Evolutionary conservation across 2,329 filamentous ascomycete genomes (phyloP).

Genomic region (Geosmithia morbida): DNA sequence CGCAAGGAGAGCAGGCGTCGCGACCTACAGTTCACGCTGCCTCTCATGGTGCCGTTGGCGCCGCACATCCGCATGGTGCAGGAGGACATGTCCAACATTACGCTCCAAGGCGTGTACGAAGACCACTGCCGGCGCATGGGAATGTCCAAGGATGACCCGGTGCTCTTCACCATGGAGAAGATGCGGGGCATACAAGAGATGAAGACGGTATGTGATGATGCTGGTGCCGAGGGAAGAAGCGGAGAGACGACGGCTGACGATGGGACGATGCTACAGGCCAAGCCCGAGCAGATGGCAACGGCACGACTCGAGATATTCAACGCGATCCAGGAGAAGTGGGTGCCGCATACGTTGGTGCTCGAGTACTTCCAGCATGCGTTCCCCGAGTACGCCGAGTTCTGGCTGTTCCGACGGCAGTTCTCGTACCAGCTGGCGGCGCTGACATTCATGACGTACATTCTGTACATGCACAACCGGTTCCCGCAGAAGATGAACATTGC

Average conservation of each 20-base stretch:
- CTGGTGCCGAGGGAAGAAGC: not conserved
- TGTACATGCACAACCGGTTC: slow-evolving; percentile 93
- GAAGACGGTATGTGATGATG: slow-evolving; percentile 38
- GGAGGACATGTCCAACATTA: slow-evolving; percentile 89
- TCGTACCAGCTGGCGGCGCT: slow-evolving; percentile 89
- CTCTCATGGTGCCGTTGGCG: slow-evolving; percentile 87
- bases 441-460: slow-evolving; percentile 97
- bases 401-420: slow-evolving; percentile 95
- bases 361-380: slow-evolving; percentile 85
- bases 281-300: slow-evolving; percentile 52
- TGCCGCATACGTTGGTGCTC: slow-evolving; percentile 66
- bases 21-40: slow-evolving; percentile 91
- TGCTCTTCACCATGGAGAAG: slow-evolving; percentile 92
- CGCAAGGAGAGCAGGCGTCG: slow-evolving; percentile 90
- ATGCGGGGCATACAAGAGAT: slow-evolving; percentile 61
- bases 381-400: slow-evolving; percentile 85
- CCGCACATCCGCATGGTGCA: slow-evolving; percentile 92
- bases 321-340: slow-evolving; percentile 87
- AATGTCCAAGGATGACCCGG: slow-evolving; percentile 87
- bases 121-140: slow-evolving; percentile 82
- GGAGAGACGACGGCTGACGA: not conserved
- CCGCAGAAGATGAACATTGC: slow-evolving; percentile 93
- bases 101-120: slow-evolving; percentile 88
- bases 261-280: slow-evolving; percentile 32
- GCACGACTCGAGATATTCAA: slow-evolving; percentile 84